Base-by-base conservation (phyloP, 345 rosid genomes). In the Firmiana major region DNA sequence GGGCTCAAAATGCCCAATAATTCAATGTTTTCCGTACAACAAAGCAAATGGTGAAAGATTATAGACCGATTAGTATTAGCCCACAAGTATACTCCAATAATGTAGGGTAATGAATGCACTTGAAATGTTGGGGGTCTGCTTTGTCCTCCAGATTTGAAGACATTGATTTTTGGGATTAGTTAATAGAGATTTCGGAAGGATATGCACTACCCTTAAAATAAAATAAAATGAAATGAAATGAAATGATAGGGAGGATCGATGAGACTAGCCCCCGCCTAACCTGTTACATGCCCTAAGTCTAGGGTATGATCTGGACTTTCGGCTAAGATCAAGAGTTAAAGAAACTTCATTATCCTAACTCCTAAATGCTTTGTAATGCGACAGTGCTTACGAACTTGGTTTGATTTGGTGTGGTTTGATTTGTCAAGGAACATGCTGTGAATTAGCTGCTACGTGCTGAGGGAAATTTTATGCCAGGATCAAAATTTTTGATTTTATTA, bases 111-210 rank as follows among this genome's bases (percentile, higher is more conserved):
- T 8, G 68, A 21, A 7, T 36, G 17, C 0, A 12, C 0, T 63
- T 19, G 22, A 63, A 16, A 63, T 63, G 45, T 28, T 6, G 24
- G 48, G 46, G 70, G 48, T 8, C 28, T 19, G 48, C 70, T 11
- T 43, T 67, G 72, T 45, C 72, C 55, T 43, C 72, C 72, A 45
- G 36, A 22, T 45, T n/a, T 45, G 54, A 22, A 43, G 72, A 67
- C 72, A 67, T 22, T 43, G 36, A 22, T 67, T 67, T 10, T 67
- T 45, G 72, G 53, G 72, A 6, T 43, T 67, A 43, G 72, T 67
- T 67, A 22, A 64, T 63, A 36, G n/a, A 24, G 55, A 67, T 21
- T 11, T 24, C 31, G 34, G 53, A 58, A 66, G 15, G 48, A 64
- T 36, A 36, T 64, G 48, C 26, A 19, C 6, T 65, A 1, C 43